These are phyloP conservation scores for Strobilomyces dryophilus DNA, from an alignment of 768 basidiomycete genomes.

Conservation along the genomic window DNA sequence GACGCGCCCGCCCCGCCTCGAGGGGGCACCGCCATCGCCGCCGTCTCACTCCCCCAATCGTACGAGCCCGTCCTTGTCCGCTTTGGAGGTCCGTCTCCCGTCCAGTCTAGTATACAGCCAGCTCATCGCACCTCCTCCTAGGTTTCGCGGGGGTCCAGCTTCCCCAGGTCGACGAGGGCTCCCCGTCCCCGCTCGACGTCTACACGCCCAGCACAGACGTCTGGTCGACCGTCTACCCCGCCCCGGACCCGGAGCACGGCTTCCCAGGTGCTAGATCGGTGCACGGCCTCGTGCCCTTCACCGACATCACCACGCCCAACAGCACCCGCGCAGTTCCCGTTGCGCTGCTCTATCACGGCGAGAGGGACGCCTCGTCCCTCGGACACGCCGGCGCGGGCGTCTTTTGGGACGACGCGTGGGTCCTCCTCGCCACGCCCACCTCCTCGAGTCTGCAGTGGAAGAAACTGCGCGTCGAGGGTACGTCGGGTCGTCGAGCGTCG, in stretches of 20 bases:
- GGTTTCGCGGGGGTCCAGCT: slow-evolving; percentile 37
- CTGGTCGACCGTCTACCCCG: slow-evolving; percentile 25
- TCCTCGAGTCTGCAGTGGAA: slow-evolving; percentile 23
- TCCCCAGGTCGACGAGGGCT: slow-evolving; percentile 14
- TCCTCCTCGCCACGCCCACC: slow-evolving; percentile 16
- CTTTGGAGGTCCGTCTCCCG: slow-evolving; percentile 29
- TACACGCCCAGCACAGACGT: slow-evolving; percentile 25
- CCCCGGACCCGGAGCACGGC: slow-evolving; percentile 24
- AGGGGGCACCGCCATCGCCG: slow-evolving; percentile 38
- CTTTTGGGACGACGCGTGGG: slow-evolving; percentile 41
- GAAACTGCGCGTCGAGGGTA: slow-evolving; percentile 13
- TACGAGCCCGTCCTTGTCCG: slow-evolving; percentile 30
- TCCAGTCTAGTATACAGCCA: no score
- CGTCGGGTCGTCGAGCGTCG: not conserved
- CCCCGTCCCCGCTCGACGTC: slow-evolving; percentile 30
- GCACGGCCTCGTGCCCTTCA: slow-evolving; percentile 31
- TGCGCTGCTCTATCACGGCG: slow-evolving; percentile 36
- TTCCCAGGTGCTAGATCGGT: slow-evolving; percentile 34
- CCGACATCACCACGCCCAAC: no score
- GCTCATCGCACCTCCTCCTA: not conserved
- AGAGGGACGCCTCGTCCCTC: slow-evolving; percentile 31
- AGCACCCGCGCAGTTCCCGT: slow-evolving; percentile 8
- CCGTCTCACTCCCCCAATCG: slow-evolving; percentile 16
- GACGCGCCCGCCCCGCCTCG: slow-evolving; percentile 36
- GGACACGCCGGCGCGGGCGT: slow-evolving; percentile 38